These are phyloP conservation scores for Pulveroboletus sp. DNA, from an alignment of 768 basidiomycete species.

Conservation along the genomic window DNA sequence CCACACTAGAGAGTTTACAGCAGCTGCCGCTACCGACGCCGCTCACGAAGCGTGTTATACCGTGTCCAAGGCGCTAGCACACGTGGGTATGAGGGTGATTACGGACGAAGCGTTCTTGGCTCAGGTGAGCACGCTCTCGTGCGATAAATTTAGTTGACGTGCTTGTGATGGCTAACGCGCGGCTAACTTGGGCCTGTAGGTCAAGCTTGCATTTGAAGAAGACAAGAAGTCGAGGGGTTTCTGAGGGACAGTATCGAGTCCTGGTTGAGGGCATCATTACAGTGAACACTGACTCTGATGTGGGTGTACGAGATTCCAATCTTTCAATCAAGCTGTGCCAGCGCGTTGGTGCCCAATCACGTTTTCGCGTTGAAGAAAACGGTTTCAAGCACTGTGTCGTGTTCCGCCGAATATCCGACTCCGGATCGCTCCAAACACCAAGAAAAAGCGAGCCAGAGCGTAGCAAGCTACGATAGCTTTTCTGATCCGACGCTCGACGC, in stretches of 20 bases:
- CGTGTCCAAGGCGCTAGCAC: conserved; percentile 67
- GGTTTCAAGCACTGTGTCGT: too few species aligned
- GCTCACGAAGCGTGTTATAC: conserved; percentile 66
- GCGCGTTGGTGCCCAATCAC: too few species aligned
- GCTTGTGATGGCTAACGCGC: not conserved
- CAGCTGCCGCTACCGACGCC: conserved; percentile 51
- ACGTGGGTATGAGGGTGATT: conserved; percentile 62
- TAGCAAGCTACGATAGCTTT: too few species aligned
- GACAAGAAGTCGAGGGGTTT: conserved; percentile 27
- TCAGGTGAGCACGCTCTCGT: conserved; percentile 36
- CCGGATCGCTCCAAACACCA: too few species aligned
- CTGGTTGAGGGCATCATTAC: too few species aligned
- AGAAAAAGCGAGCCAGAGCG: too few species aligned
- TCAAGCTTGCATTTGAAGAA: conserved; percentile 46
- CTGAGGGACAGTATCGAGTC: not conserved
- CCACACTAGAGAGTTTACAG: conserved; percentile 67
- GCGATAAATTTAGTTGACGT: not conserved
- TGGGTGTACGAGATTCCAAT: too few species aligned
- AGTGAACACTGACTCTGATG: too few species aligned
- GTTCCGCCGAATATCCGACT: too few species aligned
- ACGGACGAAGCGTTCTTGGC: conserved; percentile 61
- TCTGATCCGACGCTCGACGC: too few species aligned
- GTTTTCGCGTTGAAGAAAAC: too few species aligned
- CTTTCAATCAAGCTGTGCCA: too few species aligned
- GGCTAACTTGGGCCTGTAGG: conserved; percentile 28